phyloP scores from a whole-genome alignment of 1,284 basidiomycete genomes.

The Xerocomus alliaceus region DNA sequence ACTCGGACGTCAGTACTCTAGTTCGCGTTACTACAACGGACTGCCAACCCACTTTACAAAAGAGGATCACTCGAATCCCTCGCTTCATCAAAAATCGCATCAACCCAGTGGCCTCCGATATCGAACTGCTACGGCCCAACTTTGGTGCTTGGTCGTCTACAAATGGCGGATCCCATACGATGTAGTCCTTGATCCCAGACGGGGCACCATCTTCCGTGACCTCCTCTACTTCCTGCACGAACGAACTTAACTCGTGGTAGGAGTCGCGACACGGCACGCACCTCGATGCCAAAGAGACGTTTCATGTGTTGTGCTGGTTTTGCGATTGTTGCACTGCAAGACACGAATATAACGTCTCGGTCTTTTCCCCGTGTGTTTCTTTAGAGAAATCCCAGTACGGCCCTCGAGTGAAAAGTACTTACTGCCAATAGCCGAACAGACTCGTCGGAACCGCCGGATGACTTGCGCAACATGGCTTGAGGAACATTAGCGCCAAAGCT shows the following conservation, averaged over 20 bases:
- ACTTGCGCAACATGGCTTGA: constrained; percentile 81
- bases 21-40: background rate
- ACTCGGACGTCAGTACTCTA: constrained; percentile 1
- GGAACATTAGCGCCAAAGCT: constrained; percentile 5
- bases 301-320: constrained; percentile 83
- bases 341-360: constrained; percentile 70
- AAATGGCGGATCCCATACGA: constrained; percentile 80
- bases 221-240: constrained; percentile 62
- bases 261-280: constrained; percentile 21
- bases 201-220: constrained; percentile 87
- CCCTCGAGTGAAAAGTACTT: constrained; percentile 35
- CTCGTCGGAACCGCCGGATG: constrained; percentile 75
- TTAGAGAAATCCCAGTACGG: background rate
- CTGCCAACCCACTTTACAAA: constrained; percentile 72
- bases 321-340: constrained; percentile 88
- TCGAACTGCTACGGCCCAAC: constrained; percentile 65
- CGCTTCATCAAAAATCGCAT: constrained; percentile 85
- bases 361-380: constrained; percentile 50
- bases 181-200: constrained; percentile 77
- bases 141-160: constrained; percentile 65
- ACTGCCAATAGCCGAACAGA: constrained; percentile 89
- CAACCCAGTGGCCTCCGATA: constrained; percentile 75
- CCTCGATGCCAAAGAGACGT: constrained; percentile 73
- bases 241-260: background rate
- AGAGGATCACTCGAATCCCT: constrained; percentile 84